phyloP scores from a whole-genome alignment of 768 basidiomycete species.

The Floccularia luteovirens region DNA sequence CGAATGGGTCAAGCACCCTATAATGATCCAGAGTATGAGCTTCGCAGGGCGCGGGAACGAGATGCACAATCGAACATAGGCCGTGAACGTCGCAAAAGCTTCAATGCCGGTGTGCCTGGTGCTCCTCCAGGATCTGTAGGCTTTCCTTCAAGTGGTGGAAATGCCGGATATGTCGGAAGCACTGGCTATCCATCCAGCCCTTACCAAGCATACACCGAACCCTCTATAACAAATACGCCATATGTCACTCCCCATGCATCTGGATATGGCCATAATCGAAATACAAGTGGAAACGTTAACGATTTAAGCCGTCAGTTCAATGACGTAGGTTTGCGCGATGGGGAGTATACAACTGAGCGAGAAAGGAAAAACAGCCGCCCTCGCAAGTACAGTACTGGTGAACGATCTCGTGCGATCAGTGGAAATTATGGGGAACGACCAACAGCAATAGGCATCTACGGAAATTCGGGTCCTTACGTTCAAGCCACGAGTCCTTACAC shows the following conservation, averaged over 20 bases:
- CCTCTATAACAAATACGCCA: conserved; percentile 7
- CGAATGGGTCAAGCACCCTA: conserved; percentile 20
- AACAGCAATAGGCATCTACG: conserved; percentile 19
- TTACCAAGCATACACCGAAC: conserved; percentile 13
- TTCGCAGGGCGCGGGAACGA: conserved; percentile 48
- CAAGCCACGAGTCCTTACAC: conserved; percentile 23
- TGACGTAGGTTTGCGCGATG: conserved; percentile 29
- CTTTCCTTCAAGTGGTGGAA: conserved; percentile 22
- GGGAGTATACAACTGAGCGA: conserved; percentile 21
- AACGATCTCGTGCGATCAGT: conserved; percentile 29
- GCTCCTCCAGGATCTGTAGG: conserved; percentile 16
- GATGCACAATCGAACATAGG: conserved; percentile 32
- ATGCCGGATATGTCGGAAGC: conserved; percentile 13
- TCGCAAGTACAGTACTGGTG: conserved; percentile 34
- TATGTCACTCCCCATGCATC: conserved; percentile 10
- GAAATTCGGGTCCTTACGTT: conserved; percentile 11
- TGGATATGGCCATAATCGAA: conserved; percentile 22
- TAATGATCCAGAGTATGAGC: conserved; percentile 42
- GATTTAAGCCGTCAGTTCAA: conserved; percentile 34
- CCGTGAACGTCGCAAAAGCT: conserved; percentile 49
- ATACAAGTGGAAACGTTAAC: conserved; percentile 18
- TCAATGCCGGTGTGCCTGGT: conserved; percentile 30
- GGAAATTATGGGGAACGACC: conserved; percentile 25
- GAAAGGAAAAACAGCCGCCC: conserved; percentile 31
- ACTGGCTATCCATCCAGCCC: conserved; percentile 16